Evolutionary conservation across 2,329 filamentous ascomycete genomes (phyloP).

Genomic region (Malbranchea cinnamomea): DNA sequence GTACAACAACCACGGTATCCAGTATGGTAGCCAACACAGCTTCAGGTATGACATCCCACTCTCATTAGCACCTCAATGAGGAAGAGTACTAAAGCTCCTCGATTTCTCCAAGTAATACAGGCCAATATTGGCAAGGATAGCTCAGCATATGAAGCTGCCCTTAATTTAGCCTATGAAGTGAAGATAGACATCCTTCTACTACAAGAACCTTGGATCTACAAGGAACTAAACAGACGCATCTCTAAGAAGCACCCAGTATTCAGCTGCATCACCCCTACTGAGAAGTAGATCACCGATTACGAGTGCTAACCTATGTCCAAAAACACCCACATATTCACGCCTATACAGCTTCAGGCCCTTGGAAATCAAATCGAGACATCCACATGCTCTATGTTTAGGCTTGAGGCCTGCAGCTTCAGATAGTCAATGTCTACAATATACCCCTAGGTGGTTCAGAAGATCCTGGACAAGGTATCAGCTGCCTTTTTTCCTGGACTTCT

Average conservation of each 20-base stretch:
- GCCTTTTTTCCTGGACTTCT: conserved; percentile 1
- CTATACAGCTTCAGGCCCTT: neutral
- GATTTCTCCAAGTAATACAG: neutral
- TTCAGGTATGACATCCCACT: too few relatives aligned
- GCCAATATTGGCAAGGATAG: neutral
- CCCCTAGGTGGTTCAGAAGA: neutral
- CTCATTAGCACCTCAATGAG: neutral
- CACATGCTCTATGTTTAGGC: neutral
- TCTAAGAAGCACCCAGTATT: conserved; percentile 1
- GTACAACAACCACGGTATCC: too few relatives aligned
- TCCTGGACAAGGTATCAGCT: conserved; percentile 1
- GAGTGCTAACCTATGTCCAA: conserved; percentile 1
- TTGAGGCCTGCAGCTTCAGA: neutral
- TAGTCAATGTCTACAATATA: conserved; percentile 1
- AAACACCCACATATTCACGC: conserved; percentile 1
- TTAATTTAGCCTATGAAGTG: conserved; percentile 1
- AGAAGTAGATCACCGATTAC: neutral
- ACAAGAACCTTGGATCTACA: conserved; percentile 1
- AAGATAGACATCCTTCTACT: neutral
- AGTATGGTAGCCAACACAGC: too few relatives aligned
- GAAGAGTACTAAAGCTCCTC: neutral
- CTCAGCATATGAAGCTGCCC: conserved; percentile 1
- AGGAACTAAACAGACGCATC: neutral
- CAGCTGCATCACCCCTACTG: conserved; percentile 1
- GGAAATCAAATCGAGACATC: neutral